Evolutionary conservation across 2,329 filamentous ascomycete species (phyloP), one percentile per base, ranked within the genome.

Genomic region (Fusarium mexicanum): DNA sequence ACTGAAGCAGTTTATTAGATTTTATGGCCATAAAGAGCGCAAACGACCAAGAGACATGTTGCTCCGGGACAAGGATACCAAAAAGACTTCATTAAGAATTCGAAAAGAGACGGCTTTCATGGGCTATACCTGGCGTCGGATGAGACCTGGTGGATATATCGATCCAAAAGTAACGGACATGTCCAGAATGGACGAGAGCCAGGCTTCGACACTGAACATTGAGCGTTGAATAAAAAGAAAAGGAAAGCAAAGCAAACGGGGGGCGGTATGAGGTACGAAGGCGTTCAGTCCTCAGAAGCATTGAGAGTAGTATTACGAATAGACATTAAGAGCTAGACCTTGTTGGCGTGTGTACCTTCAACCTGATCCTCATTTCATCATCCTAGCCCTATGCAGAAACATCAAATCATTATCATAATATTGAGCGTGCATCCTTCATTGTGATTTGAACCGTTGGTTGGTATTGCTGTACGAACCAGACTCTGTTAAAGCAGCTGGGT

Each of bases 1-100:
- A 17, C 76, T 90, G 64, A 87, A 87, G 73, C 81, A 85, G n/a
- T 88, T 89, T 74, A 81, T 90, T 26, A 83, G 84, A 35, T 83
- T 83, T 67, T 88, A 84, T 73, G 90, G 88, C 10, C 86, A 84
- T 57, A 92, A 91, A 78, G 92, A 95, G 79, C 91, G 88, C 80
- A 96, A 94, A 81, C 85, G 95, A 70, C 91, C 96, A 0, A 88
- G 95, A n/a, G 96, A 99, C 81, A 92, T 93, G 77, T 83, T 98
- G 65, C 84, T 98, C 35, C 88, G 96, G 48, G 96, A 98, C 81
- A 87, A 87, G 33, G 83, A 85, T 14, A 88, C 92, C 12, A 92
- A 90, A 46, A 87, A 86, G 46, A 85, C 87, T 22, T 94, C 93
- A n/a, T 85, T 98, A 81, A 91, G 94, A 75, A 88, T 96, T 73